These are phyloP conservation scores for Carallia brachiata DNA, from an alignment of 345 rosid species.

Conservation along the genomic window DNA sequence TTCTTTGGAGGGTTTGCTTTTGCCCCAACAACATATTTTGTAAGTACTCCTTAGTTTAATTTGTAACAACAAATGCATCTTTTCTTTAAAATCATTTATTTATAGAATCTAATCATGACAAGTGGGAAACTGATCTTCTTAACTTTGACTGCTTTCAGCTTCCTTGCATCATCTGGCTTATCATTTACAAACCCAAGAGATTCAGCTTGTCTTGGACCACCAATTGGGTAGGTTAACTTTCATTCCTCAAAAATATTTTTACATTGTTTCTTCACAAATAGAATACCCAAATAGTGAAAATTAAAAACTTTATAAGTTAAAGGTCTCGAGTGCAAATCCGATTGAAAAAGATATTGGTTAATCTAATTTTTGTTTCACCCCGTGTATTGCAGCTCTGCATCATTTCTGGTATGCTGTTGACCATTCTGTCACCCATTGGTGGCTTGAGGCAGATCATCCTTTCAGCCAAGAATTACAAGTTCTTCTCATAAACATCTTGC, in stretches of 20 bases:
- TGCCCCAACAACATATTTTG: slow-evolving; percentile 77
- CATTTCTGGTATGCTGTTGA: slow-evolving; percentile 45
- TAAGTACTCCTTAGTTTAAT: slow-evolving; percentile 22
- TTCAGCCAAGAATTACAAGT: slow-evolving; percentile 43
- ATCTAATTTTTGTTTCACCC: not conserved
- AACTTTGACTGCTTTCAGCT: slow-evolving; percentile 35
- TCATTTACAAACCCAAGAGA: slow-evolving; percentile 60
- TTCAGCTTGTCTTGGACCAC: slow-evolving; percentile 55
- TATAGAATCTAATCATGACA: too few species aligned
- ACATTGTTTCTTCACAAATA: not conserved
- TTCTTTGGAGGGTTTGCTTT: slow-evolving; percentile 90
- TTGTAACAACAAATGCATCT: not conserved
- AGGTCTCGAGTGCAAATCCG: too few species aligned
- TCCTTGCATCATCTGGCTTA: slow-evolving; percentile 78
- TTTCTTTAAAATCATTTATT: not conserved
- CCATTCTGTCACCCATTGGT: slow-evolving; percentile 65
- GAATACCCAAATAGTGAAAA: not conserved
- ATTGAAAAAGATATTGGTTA: too few species aligned
- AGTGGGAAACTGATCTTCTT: not conserved
- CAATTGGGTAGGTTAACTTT: slow-evolving; percentile 57
- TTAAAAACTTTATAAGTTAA: too few species aligned
- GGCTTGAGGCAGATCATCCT: slow-evolving; percentile 58
- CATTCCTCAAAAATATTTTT: not conserved
- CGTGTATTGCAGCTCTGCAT: slow-evolving; percentile 58
- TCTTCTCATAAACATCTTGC: slow-evolving; percentile 45